A percentile compares a stretch with the other conserved stretches of the same genome.
These are phyloP conservation scores for Heterobasidion parviporum DNA, from an alignment of 1,284 basidiomycete genomes.

Conservation along the genomic window DNA sequence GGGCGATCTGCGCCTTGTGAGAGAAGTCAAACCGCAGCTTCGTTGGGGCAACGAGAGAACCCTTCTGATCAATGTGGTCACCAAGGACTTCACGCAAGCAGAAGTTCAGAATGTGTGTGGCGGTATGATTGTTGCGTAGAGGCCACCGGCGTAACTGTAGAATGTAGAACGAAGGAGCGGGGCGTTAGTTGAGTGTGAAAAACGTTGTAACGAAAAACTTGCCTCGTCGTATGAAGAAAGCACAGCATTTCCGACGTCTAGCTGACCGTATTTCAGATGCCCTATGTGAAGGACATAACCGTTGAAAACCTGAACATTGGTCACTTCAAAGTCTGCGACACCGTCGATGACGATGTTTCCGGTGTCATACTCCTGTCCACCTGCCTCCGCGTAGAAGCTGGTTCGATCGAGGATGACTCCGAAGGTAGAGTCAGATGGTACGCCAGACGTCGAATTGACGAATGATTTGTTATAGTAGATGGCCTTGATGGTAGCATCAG, in stretches of 20 bases:
- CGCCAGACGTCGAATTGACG: conserved; percentile 53
- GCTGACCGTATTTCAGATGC: conserved; percentile 68
- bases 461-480: conserved; percentile 86
- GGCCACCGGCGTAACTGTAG: conserved; percentile 84
- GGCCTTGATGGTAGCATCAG: conserved; percentile 72
- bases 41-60: conserved; percentile 91
- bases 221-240: conserved; percentile 73
- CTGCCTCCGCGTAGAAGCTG: conserved; percentile 97
- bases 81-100: conserved; percentile 89
- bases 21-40: conserved; percentile 99
- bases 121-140: conserved; percentile 96
- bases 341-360: conserved; percentile 93
- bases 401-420: conserved; percentile 90
- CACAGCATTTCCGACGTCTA: conserved; percentile 64
- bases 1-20: conserved; percentile 81
- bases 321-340: conserved; percentile 87
- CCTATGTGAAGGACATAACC: conserved; percentile 91
- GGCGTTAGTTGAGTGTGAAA: neutral
- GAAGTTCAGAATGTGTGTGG: conserved; percentile 97
- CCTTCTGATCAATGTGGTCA: conserved; percentile 97
- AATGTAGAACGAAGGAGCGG: conserved; percentile 4
- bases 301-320: conserved; percentile 83
- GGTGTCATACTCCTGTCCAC: conserved; percentile 96
- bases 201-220: conserved; percentile 10
- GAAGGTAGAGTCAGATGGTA: conserved; percentile 63